Conservation (phyloP, 805 yeast species). For the Wickerhamomyces alni region DNA sequence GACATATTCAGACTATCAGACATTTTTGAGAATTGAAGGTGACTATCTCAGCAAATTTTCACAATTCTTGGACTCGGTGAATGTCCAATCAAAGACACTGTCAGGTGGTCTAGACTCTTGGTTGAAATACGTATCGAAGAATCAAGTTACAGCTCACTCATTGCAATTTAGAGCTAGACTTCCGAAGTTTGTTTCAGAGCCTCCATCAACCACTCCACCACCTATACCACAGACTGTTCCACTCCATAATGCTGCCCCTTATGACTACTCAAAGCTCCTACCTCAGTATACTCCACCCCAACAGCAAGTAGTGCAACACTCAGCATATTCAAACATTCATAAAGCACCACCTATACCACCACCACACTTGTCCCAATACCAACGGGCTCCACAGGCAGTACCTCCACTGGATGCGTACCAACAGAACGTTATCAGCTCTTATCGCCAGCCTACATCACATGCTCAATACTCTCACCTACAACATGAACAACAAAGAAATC, state of each 20-base stretch:
- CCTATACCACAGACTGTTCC: constrained; percentile 8
- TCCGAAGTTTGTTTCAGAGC: constrained; percentile 24
- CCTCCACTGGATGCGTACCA: constrained; percentile 1
- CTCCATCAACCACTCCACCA: constrained; percentile 20
- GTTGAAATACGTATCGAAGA: constrained; percentile 28
- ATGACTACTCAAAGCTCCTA: constrained; percentile 8
- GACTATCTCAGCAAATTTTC: constrained; percentile 30
- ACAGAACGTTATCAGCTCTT: no score
- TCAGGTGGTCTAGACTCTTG: constrained; percentile 43
- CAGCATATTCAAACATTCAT: neutral
- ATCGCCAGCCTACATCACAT: no score
- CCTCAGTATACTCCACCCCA: constrained; percentile 17
- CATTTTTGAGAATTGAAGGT: constrained; percentile 23
- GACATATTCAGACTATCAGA: constrained; percentile 32
- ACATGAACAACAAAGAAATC: neutral
- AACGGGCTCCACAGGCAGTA: constrained; percentile 3
- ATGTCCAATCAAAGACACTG: constrained; percentile 22
- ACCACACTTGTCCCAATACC: constrained; percentile 2
- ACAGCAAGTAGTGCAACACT: neutral
- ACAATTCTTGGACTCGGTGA: constrained; percentile 10
- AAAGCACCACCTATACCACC: constrained; percentile 8
- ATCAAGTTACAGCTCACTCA: constrained; percentile 16
- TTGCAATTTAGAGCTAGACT: constrained; percentile 20
- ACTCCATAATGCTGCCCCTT: constrained; percentile 9
- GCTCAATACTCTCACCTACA: no score